Percentiles rank a stretch among this genome's conserved stretches.
These are phyloP conservation scores for Phaeophleospora eucalypticola DNA, from an alignment of 2,329 filamentous ascomycete species.

Conservation along the genomic window DNA sequence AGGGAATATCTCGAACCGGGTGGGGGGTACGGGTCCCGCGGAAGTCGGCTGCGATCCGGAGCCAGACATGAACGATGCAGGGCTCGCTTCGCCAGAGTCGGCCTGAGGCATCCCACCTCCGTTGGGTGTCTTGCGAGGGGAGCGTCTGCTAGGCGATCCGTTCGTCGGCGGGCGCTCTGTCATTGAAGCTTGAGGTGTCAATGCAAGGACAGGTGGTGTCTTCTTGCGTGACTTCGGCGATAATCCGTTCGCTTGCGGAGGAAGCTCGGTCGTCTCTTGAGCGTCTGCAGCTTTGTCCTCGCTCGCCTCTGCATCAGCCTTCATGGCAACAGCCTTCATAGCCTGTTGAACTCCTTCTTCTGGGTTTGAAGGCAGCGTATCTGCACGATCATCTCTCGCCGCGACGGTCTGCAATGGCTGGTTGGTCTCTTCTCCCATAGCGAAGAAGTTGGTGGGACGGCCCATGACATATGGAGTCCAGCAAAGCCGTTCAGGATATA, in stretches of 20 bases:
- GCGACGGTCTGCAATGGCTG: slow-evolving; percentile 71
- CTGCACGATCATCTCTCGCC: slow-evolving; percentile 68
- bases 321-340: slow-evolving; percentile 2
- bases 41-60: slow-evolving; percentile 29
- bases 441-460: slow-evolving; percentile 44
- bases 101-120: slow-evolving; percentile 15
- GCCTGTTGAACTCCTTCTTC: slow-evolving; percentile 44
- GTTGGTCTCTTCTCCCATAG: slow-evolving; percentile 36
- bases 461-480: slow-evolving; percentile 99
- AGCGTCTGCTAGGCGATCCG: slow-evolving; percentile 28
- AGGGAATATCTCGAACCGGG: slow-evolving; percentile 75
- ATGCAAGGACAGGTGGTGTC: slow-evolving; percentile 22
- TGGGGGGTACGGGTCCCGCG: slow-evolving; percentile 56
- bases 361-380: slow-evolving; percentile 32
- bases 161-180: slow-evolving; percentile 11
- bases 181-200: slow-evolving; percentile 29
- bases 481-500: slow-evolving; percentile 74
- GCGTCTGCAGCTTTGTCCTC: slow-evolving; percentile 10
- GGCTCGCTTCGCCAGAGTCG: slow-evolving; percentile 22
- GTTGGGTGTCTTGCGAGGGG: slow-evolving; percentile 32
- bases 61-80: slow-evolving; percentile 22
- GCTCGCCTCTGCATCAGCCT: slow-evolving; percentile 9
- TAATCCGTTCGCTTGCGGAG: slow-evolving; percentile 17
- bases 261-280: slow-evolving; percentile 20
- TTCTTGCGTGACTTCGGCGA: slow-evolving; percentile 24